Evolutionary conservation across 495 filamentous ascomycete genomes (phyloP), one percentile per base, ranked within the genome.

Genomic region (Pyrenula massariospora): DNA sequence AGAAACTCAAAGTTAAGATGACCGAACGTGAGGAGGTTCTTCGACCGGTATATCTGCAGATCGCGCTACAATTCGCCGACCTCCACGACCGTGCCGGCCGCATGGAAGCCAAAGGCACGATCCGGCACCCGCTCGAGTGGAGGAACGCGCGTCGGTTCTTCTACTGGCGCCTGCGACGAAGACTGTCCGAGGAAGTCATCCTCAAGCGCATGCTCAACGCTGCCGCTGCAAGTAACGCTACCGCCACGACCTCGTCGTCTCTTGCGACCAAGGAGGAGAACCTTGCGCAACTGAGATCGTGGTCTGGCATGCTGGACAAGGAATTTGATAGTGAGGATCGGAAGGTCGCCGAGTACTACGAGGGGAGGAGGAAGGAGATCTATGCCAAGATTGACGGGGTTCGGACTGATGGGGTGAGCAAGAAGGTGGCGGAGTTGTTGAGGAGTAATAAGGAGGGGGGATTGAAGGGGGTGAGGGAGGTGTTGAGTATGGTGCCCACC

Each of bases 131-230:
- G 1, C 79, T 98, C 19, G 77, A 82, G 65, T 98, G 91, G 94
- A 78, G 83, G 68, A 84, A 96, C 59, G 85, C 92, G 51, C 85
- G 93, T 60, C 89, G 94, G 66, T 98, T 96, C 88, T 97, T 98
- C 83, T 98, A 96, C 84, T 98, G 93, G 93, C 91, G 93, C 77
- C 86, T 95, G 55, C 92, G 93, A 69, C 88, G 93, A 69, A 83
- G 94, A 73, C 78, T 98, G 63, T 96, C 94, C 72, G 93, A 98
- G 73, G 91, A 98, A 72, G 86, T 88, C 66, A 88, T 97, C 66
- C 78, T 97, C 69, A 92, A 89, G 73, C 85, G 87, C 69, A 88
- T 97, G 82, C 72, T 82, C 22, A 63, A 76, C 22, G 81, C 85
- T 8, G 65, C 70, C 61, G 72, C 62, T 48, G 66, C 69, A 22